phyloP scores from a whole-genome alignment of 345 rosid genomes.

The Eucalyptus marginata region DNA sequence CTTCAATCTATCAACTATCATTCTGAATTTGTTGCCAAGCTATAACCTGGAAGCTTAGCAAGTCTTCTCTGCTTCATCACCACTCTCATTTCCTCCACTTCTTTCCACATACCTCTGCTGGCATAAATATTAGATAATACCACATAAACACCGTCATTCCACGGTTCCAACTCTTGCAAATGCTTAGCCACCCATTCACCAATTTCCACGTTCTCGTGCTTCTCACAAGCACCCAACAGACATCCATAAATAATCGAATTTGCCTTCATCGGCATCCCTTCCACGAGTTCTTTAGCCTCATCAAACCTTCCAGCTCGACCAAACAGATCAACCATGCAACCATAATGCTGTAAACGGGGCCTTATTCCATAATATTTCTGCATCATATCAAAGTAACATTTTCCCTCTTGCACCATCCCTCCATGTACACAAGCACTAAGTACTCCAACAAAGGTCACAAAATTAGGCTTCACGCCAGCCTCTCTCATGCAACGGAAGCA shows the following conservation, averaged over 20 bases:
- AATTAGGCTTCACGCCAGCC: constrained; percentile 42
- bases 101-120: constrained; percentile 54
- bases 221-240: constrained; percentile 91
- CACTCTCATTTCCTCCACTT: constrained; percentile 23
- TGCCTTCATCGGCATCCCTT: constrained; percentile 73
- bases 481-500: constrained; percentile 49
- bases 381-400: constrained; percentile 45
- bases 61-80: constrained; percentile 43
- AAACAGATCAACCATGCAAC: constrained; percentile 75
- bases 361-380: constrained; percentile 27
- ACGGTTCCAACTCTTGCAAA: constrained; percentile 57
- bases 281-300: constrained; percentile 58
- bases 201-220: constrained; percentile 56
- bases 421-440: constrained; percentile 85
- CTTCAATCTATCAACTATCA: background rate
- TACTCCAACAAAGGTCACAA: constrained; percentile 67
- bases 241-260: constrained; percentile 74
- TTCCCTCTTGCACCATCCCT: constrained; percentile 66
- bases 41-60: constrained; percentile 58
- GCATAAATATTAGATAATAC: constrained; percentile 85
- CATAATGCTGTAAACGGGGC: constrained; percentile 54
- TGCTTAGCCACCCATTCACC: constrained; percentile 81
- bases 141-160: constrained; percentile 80
- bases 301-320: constrained; percentile 61
- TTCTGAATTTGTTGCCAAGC: constrained; percentile 23